These are phyloP conservation scores for Cyclotella baltica DNA, from an alignment of 108 stramenopile genomes.

Conservation along the genomic window DNA sequence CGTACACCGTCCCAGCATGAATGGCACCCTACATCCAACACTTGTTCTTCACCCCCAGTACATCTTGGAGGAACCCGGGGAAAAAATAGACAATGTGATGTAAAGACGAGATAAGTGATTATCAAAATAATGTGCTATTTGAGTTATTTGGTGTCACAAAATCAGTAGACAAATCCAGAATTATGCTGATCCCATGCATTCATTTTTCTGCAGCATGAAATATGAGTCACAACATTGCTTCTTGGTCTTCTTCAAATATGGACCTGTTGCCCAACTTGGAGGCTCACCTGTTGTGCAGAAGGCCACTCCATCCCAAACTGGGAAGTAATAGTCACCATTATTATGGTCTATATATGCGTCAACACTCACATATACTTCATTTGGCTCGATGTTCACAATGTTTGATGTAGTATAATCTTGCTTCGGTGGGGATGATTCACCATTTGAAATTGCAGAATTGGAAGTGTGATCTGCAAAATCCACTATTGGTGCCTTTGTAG, in stretches of 20 bases:
- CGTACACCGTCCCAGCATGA: too few species aligned
- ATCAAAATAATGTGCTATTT: too few species aligned
- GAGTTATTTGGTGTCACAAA: too few species aligned
- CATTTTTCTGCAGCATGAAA: slow-evolving; percentile 32
- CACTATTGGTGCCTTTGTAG: background rate
- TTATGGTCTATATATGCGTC: slow-evolving; percentile 8
- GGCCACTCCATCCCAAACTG: slow-evolving; percentile 41
- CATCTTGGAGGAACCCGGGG: too few species aligned
- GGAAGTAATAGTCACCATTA: slow-evolving; percentile 31
- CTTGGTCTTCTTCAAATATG: slow-evolving; percentile 47
- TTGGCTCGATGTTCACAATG: slow-evolving; percentile 9
- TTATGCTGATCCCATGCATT: slow-evolving; percentile 36
- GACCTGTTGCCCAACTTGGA: slow-evolving; percentile 49
- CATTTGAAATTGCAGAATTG: background rate
- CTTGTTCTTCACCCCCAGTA: too few species aligned
- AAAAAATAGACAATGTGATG: too few species aligned
- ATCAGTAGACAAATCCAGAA: background rate
- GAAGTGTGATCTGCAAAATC: background rate
- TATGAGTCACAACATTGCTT: slow-evolving; percentile 43
- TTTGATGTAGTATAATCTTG: slow-evolving; percentile 12
- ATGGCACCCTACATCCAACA: too few species aligned
- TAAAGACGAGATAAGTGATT: too few species aligned
- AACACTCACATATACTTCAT: slow-evolving; percentile 22
- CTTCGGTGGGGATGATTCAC: background rate
- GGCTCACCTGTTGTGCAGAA: slow-evolving; percentile 25